Percentiles rank a stretch among this genome's conserved stretches.
These are phyloP conservation scores for Eudorina sp. DNA, from an alignment of 139 green algal species.

Conservation along the genomic window DNA sequence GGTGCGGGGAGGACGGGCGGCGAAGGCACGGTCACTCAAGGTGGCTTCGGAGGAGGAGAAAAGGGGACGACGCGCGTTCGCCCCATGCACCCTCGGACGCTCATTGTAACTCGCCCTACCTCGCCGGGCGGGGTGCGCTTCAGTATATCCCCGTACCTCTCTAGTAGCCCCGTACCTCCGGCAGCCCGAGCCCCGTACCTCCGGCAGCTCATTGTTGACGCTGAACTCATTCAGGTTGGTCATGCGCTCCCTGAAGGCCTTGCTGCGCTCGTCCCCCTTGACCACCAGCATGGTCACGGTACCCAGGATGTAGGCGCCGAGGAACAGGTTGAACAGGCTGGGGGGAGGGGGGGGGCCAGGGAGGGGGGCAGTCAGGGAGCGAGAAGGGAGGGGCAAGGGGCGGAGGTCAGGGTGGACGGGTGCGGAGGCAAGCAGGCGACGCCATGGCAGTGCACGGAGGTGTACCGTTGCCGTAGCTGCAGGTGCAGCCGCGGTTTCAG, in stretches of 20 bases:
- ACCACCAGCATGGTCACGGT: slow-evolving; percentile 61
- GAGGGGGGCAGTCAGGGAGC: background rate
- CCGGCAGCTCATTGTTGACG: slow-evolving; percentile 38
- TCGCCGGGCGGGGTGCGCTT: too few species aligned
- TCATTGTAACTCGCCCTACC: too few species aligned
- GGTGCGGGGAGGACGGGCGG: background rate
- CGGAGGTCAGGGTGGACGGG: too few species aligned
- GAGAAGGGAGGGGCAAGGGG: too few species aligned
- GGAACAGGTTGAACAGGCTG: slow-evolving; percentile 48
- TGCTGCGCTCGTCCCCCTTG: slow-evolving; percentile 54
- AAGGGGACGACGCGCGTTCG: too few species aligned
- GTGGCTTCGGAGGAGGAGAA: background rate
- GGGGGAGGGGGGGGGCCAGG: background rate
- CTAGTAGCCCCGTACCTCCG: too few species aligned
- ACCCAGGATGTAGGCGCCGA: slow-evolving; percentile 50
- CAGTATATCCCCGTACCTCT: too few species aligned
- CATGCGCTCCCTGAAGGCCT: slow-evolving; percentile 50
- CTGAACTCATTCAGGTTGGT: slow-evolving; percentile 43
- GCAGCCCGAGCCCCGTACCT: background rate
- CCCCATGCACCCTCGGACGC: too few species aligned
- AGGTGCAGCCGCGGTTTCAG: too few species aligned
- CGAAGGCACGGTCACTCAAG: background rate
- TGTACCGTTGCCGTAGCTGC: too few species aligned
- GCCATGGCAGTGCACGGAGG: too few species aligned
- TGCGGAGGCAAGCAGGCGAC: too few species aligned